Percentiles rank a stretch among this genome's conserved stretches.
These are phyloP conservation scores for Aspergillus olivimuriae DNA, from an alignment of 495 filamentous ascomycete genomes.

Conservation along the genomic window DNA sequence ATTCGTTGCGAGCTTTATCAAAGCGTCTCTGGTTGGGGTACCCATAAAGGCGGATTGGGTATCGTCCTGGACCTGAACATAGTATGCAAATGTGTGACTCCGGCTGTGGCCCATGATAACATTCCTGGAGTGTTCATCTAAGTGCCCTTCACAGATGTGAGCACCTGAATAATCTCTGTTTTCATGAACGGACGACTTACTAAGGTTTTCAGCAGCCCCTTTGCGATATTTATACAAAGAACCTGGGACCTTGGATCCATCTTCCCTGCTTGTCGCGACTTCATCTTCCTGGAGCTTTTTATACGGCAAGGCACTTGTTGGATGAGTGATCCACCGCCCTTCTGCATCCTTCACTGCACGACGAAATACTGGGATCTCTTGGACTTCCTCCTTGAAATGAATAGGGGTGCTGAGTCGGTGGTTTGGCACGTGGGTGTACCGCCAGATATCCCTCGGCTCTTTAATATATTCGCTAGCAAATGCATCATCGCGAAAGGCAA, in stretches of 20 bases:
- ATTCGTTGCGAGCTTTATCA: conserved; percentile 12
- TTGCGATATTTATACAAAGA: conserved; percentile 22
- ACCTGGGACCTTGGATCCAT: conserved; percentile 11
- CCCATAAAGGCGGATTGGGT: conserved; percentile 21
- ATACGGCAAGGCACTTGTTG: conserved; percentile 7
- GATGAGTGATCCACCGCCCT: conserved; percentile 8
- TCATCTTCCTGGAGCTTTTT: conserved; percentile 7
- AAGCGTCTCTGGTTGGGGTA: conserved; percentile 16
- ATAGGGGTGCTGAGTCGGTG: conserved; percentile 16
- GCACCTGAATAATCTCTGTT: not conserved
- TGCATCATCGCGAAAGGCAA: conserved; percentile 12
- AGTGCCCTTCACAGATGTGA: conserved; percentile 13
- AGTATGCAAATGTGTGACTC: conserved; percentile 16
- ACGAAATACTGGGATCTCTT: conserved; percentile 10
- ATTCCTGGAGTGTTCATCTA: conserved; percentile 19
- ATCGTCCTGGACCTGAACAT: conserved; percentile 15
- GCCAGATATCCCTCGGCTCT: conserved; percentile 15
- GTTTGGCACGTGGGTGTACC: conserved; percentile 13
- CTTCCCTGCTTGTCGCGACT: conserved; percentile 5
- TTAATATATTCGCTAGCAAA: conserved; percentile 17
- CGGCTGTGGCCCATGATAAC: conserved; percentile 15
- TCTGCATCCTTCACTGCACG: conserved; percentile 5
- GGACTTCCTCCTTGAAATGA: conserved; percentile 17
- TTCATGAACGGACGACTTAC: conserved; percentile 2
- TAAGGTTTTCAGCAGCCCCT: conserved; percentile 14